Base-by-base conservation (phyloP, 2,329 filamentous ascomycete genomes). In the Leptographium galeiforme region DNA sequence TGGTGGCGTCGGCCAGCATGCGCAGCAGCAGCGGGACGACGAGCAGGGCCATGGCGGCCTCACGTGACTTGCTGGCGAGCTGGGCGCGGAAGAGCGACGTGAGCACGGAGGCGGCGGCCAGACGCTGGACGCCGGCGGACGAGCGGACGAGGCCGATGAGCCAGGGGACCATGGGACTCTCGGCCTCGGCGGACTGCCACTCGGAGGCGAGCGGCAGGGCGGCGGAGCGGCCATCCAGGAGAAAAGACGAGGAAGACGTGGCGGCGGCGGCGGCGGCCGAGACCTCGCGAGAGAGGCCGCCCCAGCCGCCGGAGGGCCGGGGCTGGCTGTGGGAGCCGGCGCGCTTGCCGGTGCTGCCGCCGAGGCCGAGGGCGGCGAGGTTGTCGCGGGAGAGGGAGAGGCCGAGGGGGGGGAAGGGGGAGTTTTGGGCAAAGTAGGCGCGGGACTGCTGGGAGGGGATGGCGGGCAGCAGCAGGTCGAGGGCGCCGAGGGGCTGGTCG, bases 131-230 rank as follows among this genome's bases (percentile, higher is more conserved):
- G 33, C 79, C 78, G 48, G 68, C 66, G 30, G 76, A 73, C 14
- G 76, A 73, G 58, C 85, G 75, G 47, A 81, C 73, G 46, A 85
- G 65, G 50, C 78, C 72, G 46, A 91, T 76, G 18, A 93, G 74
- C 82, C 85, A 90, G 1, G 85, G 80, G 41, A 90, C 74, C 19
- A 90, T 68, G 2, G 83, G 78, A 55, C 79, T 87, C 64, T 91
- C 87, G 2, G 78, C 69, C 11, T 85, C 79, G 50, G 84, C 80
- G 0, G 64, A 57, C 7, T 72, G 66, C 40, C 16, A 50, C 30
- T 40, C 45, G 13, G 48, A 19, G n/a, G 38, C 11, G 3, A 12
- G 47, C 43, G 16, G n/a, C 13, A 7, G 12, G 4, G 25, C 34
- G 10, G 11, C 13, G 16, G 41, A 18, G 41, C 19, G 16, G 3